Conservation (phyloP, 2,329 filamentous ascomycete species). For the Cryphonectria carpinicola region DNA sequence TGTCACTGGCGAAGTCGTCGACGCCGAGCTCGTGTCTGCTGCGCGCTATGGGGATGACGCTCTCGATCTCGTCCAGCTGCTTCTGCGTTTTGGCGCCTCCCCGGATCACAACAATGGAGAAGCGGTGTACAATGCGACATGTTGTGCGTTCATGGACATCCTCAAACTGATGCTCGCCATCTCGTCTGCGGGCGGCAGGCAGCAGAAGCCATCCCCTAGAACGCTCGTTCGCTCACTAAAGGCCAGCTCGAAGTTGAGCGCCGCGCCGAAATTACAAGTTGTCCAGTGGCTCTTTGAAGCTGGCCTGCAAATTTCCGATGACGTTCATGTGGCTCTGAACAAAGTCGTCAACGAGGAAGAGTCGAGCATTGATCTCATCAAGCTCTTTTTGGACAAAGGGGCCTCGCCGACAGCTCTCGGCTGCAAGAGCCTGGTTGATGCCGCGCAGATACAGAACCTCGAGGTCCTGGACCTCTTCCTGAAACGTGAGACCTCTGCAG, state of each 20-base stretch:
- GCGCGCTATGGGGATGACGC: conserved; percentile 55
- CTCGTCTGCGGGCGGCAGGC: conserved; percentile 42
- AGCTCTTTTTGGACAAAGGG: conserved; percentile 53
- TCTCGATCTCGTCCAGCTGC: conserved; percentile 51
- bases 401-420: conserved; percentile 56
- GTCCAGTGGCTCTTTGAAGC: conserved; percentile 56
- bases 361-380: conserved; percentile 51
- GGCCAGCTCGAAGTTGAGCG: conserved; percentile 55
- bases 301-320: conserved; percentile 51
- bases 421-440: conserved; percentile 57
- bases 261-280: conserved; percentile 52
- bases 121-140: conserved; percentile 57
- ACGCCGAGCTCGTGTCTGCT: conserved; percentile 57
- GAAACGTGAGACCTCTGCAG: conserved; percentile 43
- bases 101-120: conserved; percentile 60
- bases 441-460: conserved; percentile 44
- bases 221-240: conserved; percentile 57
- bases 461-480: conserved; percentile 49
- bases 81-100: conserved; percentile 57
- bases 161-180: conserved; percentile 57
- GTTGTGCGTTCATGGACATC: conserved; percentile 53
- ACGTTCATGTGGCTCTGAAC: conserved; percentile 54
- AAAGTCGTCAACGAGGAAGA: conserved; percentile 58
- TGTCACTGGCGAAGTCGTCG: conserved; percentile 54
- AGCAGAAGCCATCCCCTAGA: conserved; percentile 51